Evolutionary conservation across 78 protist genomes (phyloP).

Genomic region (Dictyostelium brefeldianum): DNA sequence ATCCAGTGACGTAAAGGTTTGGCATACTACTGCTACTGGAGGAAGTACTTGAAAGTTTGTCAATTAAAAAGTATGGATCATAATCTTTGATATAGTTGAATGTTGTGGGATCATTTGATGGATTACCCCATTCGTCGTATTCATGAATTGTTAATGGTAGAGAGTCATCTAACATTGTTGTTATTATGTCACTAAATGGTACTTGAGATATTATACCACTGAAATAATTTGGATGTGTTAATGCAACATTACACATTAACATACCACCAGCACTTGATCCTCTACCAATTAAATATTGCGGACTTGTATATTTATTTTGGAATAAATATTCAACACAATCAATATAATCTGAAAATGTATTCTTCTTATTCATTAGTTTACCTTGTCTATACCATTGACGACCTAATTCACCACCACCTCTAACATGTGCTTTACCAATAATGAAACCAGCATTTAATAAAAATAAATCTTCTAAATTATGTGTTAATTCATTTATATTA

Average conservation of each 20-base stretch:
- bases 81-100: constrained; percentile 81
- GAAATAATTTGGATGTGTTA: constrained; percentile 44
- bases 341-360: constrained; percentile 69
- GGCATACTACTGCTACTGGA: constrained; percentile 20
- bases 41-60: background rate
- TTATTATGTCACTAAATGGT: constrained; percentile 80
- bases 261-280: constrained; percentile 85
- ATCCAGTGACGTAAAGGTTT: constrained; percentile 66
- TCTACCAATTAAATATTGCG: constrained; percentile 21
- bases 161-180: constrained; percentile 77
- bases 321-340: constrained; percentile 68
- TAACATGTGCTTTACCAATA: constrained; percentile 57
- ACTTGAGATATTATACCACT: constrained; percentile 69
- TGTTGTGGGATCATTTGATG: background rate
- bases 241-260: constrained; percentile 70
- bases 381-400: constrained; percentile 73
- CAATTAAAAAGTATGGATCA: constrained; percentile 72
- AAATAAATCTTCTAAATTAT: constrained; percentile 29
- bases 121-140: constrained; percentile 94
- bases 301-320: constrained; percentile 17
- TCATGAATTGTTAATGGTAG: constrained; percentile 89
- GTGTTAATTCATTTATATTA: background rate
- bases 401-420: constrained; percentile 85
- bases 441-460: constrained; percentile 65
- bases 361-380: constrained; percentile 38